Conservation (phyloP, 805 yeast species). For the Candida hispaniensis region DNA sequence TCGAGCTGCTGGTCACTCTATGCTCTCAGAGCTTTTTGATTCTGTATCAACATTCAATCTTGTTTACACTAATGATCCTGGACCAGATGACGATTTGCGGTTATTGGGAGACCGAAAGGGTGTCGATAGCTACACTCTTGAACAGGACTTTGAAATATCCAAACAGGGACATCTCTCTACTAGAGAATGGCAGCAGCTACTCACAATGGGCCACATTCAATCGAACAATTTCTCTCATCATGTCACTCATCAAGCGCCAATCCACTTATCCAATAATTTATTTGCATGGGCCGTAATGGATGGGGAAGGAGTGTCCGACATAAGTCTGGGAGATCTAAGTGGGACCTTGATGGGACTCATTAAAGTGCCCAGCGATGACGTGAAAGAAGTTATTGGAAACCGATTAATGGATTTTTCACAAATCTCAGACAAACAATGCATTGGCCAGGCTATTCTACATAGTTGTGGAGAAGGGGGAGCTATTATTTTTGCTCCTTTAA, state of each 20-base stretch:
- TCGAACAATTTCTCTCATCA: constrained; percentile 5
- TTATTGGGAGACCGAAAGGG: constrained; percentile 2
- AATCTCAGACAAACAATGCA: too few species aligned
- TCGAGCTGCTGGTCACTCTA: constrained; percentile 12
- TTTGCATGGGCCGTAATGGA: too few species aligned
- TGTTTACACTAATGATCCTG: constrained; percentile 13
- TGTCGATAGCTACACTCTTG: constrained; percentile 6
- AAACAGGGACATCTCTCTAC: constrained; percentile 7
- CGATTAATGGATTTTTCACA: too few species aligned
- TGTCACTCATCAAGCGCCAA: not conserved
- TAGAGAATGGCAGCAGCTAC: constrained; percentile 4
- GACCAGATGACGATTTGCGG: constrained; percentile 11
- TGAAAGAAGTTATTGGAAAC: too few species aligned
- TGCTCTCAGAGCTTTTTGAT: constrained; percentile 4
- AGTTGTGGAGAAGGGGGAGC: too few species aligned
- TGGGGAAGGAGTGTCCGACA: too few species aligned
- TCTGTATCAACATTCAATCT: constrained; percentile 4
- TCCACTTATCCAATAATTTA: constrained; percentile 2
- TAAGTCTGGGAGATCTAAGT: too few species aligned
- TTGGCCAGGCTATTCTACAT: too few species aligned
- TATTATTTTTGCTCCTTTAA: too few species aligned
- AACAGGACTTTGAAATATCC: not conserved
- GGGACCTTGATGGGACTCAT: too few species aligned
- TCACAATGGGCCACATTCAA: constrained; percentile 7
- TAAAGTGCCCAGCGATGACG: too few species aligned